Base-by-base conservation (phyloP, 345 rosid genomes). In the Barbarea vulgaris region DNA sequence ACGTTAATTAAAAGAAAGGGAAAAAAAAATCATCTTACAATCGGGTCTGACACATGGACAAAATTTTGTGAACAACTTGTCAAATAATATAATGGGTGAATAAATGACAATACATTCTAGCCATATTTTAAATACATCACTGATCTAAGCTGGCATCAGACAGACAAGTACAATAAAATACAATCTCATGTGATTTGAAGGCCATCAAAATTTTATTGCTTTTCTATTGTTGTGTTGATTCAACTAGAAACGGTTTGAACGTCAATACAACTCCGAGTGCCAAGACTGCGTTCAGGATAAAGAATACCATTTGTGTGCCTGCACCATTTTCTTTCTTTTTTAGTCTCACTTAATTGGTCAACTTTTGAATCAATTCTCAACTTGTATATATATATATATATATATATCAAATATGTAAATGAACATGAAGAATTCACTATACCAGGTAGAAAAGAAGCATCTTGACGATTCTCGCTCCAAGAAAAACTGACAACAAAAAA, bases 281-380 rank as follows among this genome's bases (percentile, higher is more conserved):
- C 76, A 85, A 81, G 0, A 93, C 76, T 61, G 69, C 55, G 65
- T 81, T 89, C 73, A 93, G 61, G 19, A 84, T 14, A 67, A 87
- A 89, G 88, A 93, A 93, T 37, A 89, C 88, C 80, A 83, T 78
- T 52, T 87, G 89, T 51, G 55, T 67, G 24, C 93, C 98, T 93
- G 85, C 83, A 83, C 18, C 27, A 60, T 55, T 36, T 4, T 15
- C 39, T 15, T 15, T 12, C 24, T 17, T 34, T 57, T n/a, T 59
- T 47, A 71, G 50, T 59, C 50, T 59, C n/a, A 39, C 15, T n/a
- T 41, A 4, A 11, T 42, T 50, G 33, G 21, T 13, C 21, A 27
- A 18, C 21, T n/a, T 39, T 21, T 5, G 4, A 69, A 9, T 18
- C 24, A 76, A 7, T 18, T 42, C 11, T 41, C 24, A 30, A 47